These are phyloP conservation scores for Tetrapisispora taiwanensis DNA, from an alignment of 805 yeast genomes.

Conservation along the genomic window DNA sequence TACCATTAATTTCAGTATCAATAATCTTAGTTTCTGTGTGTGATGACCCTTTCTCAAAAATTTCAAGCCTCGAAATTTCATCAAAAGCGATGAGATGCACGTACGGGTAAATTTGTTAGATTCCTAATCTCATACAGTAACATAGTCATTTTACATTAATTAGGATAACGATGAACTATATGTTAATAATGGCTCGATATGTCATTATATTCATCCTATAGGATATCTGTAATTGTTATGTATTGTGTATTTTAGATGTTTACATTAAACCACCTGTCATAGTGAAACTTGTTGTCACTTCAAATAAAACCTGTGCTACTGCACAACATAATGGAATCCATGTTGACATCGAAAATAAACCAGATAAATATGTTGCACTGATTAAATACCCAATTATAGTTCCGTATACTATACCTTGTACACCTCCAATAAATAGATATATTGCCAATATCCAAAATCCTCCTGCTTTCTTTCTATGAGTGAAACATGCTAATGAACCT, in stretches of 20 bases:
- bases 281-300: constrained; percentile 41
- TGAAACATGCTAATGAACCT: constrained; percentile 49
- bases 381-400: constrained; percentile 66
- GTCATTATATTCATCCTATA: too few relatives aligned
- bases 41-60: not conserved
- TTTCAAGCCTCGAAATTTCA: not conserved
- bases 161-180: too few relatives aligned
- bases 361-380: constrained; percentile 68
- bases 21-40: not conserved
- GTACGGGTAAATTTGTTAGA: not conserved
- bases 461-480: constrained; percentile 34
- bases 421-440: constrained; percentile 46
- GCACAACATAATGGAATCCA: constrained; percentile 92
- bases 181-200: too few relatives aligned
- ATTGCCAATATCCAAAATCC: constrained; percentile 35
- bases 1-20: too few relatives aligned
- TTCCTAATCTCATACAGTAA: too few relatives aligned
- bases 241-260: too few relatives aligned
- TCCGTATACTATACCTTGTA: constrained; percentile 64
- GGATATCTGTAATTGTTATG: too few relatives aligned
- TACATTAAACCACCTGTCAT: constrained; percentile 17
- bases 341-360: constrained; percentile 78
- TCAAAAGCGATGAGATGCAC: not conserved
- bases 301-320: constrained; percentile 53
- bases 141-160: too few relatives aligned